Percentiles rank a stretch among this genome's conserved stretches.
These are phyloP conservation scores for Plasmodium yoelii DNA, from an alignment of 169 alveolate genomes.

Conservation along the genomic window DNA sequence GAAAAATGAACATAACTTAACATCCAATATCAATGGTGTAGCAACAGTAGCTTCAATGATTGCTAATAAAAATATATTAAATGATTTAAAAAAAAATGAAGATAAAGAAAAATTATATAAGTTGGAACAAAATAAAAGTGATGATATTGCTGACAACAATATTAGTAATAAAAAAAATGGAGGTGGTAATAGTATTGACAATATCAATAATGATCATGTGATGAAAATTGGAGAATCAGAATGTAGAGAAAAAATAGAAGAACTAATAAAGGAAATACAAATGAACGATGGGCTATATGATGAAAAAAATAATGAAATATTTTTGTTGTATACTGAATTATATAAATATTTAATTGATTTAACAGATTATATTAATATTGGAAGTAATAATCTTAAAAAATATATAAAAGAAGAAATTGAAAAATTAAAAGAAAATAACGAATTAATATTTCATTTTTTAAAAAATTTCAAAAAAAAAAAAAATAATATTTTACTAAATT, in stretches of 20 bases:
- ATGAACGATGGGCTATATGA: constrained; percentile 19
- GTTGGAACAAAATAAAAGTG: too few relatives aligned
- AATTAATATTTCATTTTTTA: constrained; percentile 16
- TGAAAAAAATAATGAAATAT: constrained; percentile 16
- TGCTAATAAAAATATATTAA: not conserved
- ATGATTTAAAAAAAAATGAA: not conserved
- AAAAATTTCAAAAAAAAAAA: constrained; percentile 18
- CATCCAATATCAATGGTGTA: not conserved
- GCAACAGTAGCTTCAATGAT: not conserved
- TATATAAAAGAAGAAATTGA: constrained; percentile 49
- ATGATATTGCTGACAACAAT: not conserved
- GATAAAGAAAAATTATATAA: not conserved
- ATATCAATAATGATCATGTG: not conserved
- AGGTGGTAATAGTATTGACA: not conserved
- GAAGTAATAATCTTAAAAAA: constrained; percentile 16
- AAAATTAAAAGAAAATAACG: constrained; percentile 49
- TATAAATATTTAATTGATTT: constrained; percentile 17
- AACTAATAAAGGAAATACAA: constrained; percentile 47
- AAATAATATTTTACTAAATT: constrained; percentile 28
- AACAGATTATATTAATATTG: constrained; percentile 3
- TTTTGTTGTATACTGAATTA: constrained; percentile 27
- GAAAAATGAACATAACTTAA: not conserved
- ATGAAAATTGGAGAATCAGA: not conserved
- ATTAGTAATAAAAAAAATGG: not conserved
- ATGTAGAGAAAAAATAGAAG: constrained; percentile 23